Evolutionary conservation across 2,329 filamentous ascomycete species (phyloP), one percentile per base, ranked within the genome.

Genomic region (Xenoacremonium recifei): DNA sequence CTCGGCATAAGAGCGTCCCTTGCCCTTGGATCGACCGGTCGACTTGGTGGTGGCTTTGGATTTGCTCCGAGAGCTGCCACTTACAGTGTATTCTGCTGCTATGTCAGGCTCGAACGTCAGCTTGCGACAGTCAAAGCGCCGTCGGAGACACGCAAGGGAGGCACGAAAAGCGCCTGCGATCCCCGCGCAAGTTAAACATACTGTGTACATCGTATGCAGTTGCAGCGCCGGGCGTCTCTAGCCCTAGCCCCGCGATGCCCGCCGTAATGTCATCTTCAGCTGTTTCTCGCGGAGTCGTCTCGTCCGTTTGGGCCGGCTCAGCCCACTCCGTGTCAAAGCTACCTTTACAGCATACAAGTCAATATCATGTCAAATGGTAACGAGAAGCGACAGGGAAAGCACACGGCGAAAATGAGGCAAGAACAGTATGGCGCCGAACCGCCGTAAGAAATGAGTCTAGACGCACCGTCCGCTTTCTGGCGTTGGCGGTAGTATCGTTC

Each of bases 401-500:
- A n/a, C n/a, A n/a, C n/a, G n/a, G n/a, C n/a, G n/a, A n/a, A n/a
- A n/a, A n/a, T n/a, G n/a, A n/a, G n/a, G n/a, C n/a, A n/a, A n/a
- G n/a, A n/a, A n/a, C n/a, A n/a, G n/a, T n/a, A n/a, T n/a, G n/a
- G n/a, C n/a, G n/a, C n/a, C n/a, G n/a, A n/a, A n/a, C n/a, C n/a
- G 16, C 32, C 7, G 32, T 10, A 18, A 5, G 17, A 34, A n/a
- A 9, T 10, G 16, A 34, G 32, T 6, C 9, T 19, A 35, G 6
- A 34, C 45, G 23, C 50, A 67, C 65, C 65, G 37, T 57, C 46
- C 27, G 35, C 39, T 36, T 61, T 53, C 43, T 49, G 45, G 33
- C 61, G 54, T 15, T 54, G 52, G 37, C 57, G 59, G 36, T 60
- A 67, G 35, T 61, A 55, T 40, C 55, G 48, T 12, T 47, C 29